Evolutionary conservation across 768 basidiomycete species (phyloP).

Genomic region (Coprinellus aureogranulatus): DNA sequence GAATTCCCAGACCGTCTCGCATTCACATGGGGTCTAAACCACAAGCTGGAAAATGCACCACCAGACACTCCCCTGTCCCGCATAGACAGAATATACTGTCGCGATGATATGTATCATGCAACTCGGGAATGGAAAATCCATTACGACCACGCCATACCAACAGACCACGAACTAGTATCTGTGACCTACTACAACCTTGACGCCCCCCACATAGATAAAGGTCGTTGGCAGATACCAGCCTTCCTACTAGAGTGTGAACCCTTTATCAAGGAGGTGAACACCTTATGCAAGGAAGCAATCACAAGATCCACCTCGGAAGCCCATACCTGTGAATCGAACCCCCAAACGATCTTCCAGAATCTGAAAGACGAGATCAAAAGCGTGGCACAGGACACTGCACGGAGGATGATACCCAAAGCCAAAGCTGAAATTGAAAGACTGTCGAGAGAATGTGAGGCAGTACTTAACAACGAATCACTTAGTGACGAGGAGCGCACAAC

Average conservation of each 20-base stretch:
- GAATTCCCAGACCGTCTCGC: slow-evolving; percentile 17
- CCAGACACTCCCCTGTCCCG: too few species aligned
- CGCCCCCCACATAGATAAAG: slow-evolving; percentile 12
- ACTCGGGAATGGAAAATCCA: slow-evolving; percentile 24
- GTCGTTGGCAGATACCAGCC: background rate
- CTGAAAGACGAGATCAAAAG: background rate
- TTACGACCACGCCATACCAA: slow-evolving; percentile 11
- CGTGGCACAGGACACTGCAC: background rate
- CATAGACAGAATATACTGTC: slow-evolving; percentile 30
- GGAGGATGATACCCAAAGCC: background rate
- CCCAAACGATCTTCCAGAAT: background rate
- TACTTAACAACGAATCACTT: too few species aligned
- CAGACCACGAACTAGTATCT: slow-evolving; percentile 27
- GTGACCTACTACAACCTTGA: slow-evolving; percentile 12
- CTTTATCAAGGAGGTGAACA: background rate
- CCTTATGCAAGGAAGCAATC: background rate
- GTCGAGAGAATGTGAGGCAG: too few species aligned
- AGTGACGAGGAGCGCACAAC: too few species aligned
- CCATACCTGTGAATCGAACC: background rate
- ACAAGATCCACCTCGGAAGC: background rate
- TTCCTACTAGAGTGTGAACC: background rate
- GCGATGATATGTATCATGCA: slow-evolving; percentile 3
- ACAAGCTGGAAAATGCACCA: too few species aligned
- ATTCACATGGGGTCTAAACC: slow-evolving; percentile 18
- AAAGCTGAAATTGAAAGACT: background rate